These are phyloP conservation scores for Neonectria neomacrospora DNA, from an alignment of 2,329 filamentous ascomycete species.

Conservation along the genomic window DNA sequence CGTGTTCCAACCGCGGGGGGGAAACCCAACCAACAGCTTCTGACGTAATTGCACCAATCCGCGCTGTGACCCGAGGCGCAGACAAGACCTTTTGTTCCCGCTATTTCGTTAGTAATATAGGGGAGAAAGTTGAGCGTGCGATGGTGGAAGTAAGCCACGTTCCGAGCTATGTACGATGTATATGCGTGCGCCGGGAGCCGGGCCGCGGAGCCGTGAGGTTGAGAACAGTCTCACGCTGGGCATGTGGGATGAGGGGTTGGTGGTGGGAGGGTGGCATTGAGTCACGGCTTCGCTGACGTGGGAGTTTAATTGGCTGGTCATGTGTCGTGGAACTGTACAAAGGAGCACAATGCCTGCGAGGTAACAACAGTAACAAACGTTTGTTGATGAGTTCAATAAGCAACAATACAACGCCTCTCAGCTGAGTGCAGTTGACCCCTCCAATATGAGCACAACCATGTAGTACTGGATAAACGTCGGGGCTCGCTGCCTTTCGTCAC, in stretches of 20 bases:
- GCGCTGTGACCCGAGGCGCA: slow-evolving; percentile 18
- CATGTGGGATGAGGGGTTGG: background rate
- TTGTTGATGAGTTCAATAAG: background rate
- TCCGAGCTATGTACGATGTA: slow-evolving; percentile 1
- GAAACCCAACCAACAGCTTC: background rate
- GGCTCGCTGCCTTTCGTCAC: background rate
- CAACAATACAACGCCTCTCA: background rate
- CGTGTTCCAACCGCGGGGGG: slow-evolving; percentile 7
- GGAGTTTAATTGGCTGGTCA: background rate
- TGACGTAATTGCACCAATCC: slow-evolving; percentile 16
- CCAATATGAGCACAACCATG: background rate
- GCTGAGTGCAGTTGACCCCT: background rate
- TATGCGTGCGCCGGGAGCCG: background rate
- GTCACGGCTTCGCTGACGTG: slow-evolving; percentile 2
- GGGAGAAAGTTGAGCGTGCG: background rate
- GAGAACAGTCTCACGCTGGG: background rate
- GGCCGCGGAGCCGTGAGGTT: slow-evolving; percentile 8
- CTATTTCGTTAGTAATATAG: slow-evolving; percentile 5
- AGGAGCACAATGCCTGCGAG: background rate
- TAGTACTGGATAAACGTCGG: background rate
- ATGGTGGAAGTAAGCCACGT: background rate
- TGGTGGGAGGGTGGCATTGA: slow-evolving; percentile 3
- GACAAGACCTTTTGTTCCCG: background rate
- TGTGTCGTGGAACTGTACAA: background rate
- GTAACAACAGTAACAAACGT: background rate